Percentiles rank a stretch among this genome's conserved stretches.
phyloP scores from a whole-genome alignment of 2,329 filamentous ascomycete species.

The Fusarium fujikuroi region DNA sequence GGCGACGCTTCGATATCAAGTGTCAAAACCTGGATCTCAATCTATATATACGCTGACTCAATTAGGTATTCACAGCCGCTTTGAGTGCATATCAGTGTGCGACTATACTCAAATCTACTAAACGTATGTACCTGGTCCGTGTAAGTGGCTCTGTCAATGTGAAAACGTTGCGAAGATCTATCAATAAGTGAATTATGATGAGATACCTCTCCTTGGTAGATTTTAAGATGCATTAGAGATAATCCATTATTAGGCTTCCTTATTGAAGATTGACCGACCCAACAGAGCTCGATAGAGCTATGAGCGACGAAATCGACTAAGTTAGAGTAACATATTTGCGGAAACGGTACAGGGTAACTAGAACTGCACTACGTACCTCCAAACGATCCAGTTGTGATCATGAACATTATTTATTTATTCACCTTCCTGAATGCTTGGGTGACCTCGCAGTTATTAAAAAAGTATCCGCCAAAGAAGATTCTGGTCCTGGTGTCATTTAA shows the following conservation, averaged over 20 bases:
- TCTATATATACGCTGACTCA: background rate
- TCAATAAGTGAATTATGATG: background rate
- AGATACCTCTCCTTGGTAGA: too few species aligned
- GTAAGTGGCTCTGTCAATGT: background rate
- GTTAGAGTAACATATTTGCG: background rate
- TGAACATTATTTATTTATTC: background rate
- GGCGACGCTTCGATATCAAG: conserved; percentile 48
- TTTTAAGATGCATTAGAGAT: too few species aligned
- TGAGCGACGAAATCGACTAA: background rate
- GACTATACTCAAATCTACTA: background rate
- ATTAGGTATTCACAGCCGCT: background rate
- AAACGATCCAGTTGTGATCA: background rate
- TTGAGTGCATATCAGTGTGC: background rate
- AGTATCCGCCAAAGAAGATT: fast-evolving
- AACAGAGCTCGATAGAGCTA: background rate
- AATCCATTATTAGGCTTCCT: too few species aligned
- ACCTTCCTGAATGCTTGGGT: background rate
- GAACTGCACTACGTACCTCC: background rate
- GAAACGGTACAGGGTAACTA: background rate
- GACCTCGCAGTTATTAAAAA: background rate
- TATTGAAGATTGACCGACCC: background rate
- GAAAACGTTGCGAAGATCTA: background rate
- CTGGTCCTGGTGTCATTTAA: background rate
- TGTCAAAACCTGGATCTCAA: background rate
- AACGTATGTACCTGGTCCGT: background rate